Conservation (phyloP, 768 basidiomycete species). For the Exidia glandulosa region DNA sequence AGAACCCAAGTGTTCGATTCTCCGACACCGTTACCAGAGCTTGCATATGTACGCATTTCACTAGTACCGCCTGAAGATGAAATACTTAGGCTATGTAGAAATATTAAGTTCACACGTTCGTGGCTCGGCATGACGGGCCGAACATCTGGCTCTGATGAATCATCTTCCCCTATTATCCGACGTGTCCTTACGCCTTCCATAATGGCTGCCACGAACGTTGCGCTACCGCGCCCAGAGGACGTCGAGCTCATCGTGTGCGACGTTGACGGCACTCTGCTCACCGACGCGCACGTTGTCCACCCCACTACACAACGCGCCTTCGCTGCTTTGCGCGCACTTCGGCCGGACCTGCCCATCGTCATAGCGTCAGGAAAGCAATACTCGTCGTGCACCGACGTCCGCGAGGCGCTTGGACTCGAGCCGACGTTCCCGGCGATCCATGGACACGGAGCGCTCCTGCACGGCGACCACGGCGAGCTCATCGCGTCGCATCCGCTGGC, state of each 20-base stretch:
- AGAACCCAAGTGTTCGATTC: no score
- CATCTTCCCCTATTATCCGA: no score
- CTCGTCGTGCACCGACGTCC: slow-evolving; percentile 1
- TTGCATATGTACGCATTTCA: no score
- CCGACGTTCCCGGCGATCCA: slow-evolving; percentile 4
- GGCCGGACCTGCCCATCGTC: slow-evolving; percentile 4
- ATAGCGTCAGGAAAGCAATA: slow-evolving; percentile 7
- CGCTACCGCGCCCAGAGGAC: slow-evolving; percentile 1
- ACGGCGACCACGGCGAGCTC: neutral
- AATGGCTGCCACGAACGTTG: no score
- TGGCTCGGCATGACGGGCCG: no score
- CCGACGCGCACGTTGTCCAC: slow-evolving; percentile 3
- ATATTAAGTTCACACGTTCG: no score
- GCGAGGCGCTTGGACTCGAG: slow-evolving; percentile 2
- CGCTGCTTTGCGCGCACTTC: neutral
- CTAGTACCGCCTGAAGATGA: no score
- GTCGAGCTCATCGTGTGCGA: slow-evolving; percentile 6
- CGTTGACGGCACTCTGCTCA: slow-evolving; percentile 7
- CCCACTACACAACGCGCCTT: slow-evolving; percentile 4
- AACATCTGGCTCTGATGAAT: no score
- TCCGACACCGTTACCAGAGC: no score
- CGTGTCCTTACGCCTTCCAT: no score
- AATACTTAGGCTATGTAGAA: no score
- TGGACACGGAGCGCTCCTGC: slow-evolving; percentile 3
- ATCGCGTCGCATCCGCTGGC: neutral